Conservation (phyloP, 2,329 filamentous ascomycete species). For the Fusarium sublunatum region DNA sequence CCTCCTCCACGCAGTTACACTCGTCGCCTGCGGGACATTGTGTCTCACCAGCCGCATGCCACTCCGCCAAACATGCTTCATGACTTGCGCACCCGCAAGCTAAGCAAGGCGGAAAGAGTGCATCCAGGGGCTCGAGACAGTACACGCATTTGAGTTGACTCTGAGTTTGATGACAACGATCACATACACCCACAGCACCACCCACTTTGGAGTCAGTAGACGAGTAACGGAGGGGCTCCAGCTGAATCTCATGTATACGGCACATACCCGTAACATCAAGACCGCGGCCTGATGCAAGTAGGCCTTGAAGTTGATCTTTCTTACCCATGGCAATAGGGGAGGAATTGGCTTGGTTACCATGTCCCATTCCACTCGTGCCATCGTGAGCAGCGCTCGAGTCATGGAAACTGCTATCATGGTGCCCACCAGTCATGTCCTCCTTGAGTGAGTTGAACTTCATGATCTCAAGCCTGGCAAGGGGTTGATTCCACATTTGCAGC, state of each 20-base stretch:
- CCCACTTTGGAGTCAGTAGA: constrained; percentile 54
- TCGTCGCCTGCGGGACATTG: constrained; percentile 73
- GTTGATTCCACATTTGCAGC: constrained; percentile 73
- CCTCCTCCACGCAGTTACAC: constrained; percentile 70
- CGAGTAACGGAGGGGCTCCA: constrained; percentile 67
- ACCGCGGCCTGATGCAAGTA: constrained; percentile 65
- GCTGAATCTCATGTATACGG: constrained; percentile 69
- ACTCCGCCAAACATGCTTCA: constrained; percentile 67
- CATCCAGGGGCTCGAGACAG: constrained; percentile 69
- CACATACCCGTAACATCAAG: constrained; percentile 73
- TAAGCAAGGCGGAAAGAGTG: constrained; percentile 70
- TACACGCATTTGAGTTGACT: constrained; percentile 70
- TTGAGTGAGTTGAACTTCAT: constrained; percentile 75
- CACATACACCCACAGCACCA: constrained; percentile 62
- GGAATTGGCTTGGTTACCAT: constrained; percentile 54
- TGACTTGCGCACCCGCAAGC: constrained; percentile 72
- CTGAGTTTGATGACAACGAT: constrained; percentile 66
- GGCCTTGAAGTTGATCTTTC: constrained; percentile 62
- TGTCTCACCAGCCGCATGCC: constrained; percentile 67
- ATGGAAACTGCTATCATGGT: constrained; percentile 49
- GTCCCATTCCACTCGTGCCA: constrained; percentile 50
- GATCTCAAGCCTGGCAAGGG: constrained; percentile 71
- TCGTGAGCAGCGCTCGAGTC: constrained; percentile 55
- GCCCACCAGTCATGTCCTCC: constrained; percentile 53
- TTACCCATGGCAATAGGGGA: constrained; percentile 68